Evolutionary conservation across 1,139 yeast species (phyloP).

Genomic region (Diutina siamensis): DNA sequence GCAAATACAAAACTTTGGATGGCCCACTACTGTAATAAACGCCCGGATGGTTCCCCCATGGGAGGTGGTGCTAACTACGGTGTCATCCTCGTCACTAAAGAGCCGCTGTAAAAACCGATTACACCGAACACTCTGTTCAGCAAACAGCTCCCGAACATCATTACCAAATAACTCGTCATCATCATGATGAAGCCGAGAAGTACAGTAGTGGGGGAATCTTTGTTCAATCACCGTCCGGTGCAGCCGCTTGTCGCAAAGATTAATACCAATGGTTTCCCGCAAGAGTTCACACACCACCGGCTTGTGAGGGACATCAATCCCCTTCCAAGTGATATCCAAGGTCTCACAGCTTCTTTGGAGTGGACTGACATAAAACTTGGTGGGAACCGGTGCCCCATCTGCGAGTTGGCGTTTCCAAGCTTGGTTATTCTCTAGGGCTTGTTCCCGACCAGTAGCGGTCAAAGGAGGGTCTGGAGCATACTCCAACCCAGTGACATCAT

Average conservation of each 20-base stretch:
- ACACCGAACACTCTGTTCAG: constrained; percentile 40
- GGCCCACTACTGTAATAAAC: constrained; percentile 39
- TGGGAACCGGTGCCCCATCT: constrained; percentile 9
- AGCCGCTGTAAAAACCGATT: constrained; percentile 37
- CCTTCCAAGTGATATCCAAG: constrained; percentile 15
- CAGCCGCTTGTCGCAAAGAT: constrained; percentile 20
- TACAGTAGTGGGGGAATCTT: constrained; percentile 23
- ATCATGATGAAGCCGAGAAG: constrained; percentile 31
- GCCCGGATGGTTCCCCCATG: constrained; percentile 55
- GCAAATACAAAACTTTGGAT: constrained; percentile 42
- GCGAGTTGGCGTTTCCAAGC: constrained; percentile 14
- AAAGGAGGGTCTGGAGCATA: constrained; percentile 67
- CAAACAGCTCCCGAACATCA: constrained; percentile 31
- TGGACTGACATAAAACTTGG: constrained; percentile 17
- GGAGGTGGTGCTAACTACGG: constrained; percentile 38
- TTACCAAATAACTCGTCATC: constrained; percentile 33
- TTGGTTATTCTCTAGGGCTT: constrained; percentile 30
- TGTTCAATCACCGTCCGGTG: constrained; percentile 19
- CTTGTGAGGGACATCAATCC: constrained; percentile 6
- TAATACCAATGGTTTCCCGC: constrained; percentile 12
- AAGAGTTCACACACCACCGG: constrained; percentile 9
- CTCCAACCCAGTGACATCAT: constrained; percentile 27
- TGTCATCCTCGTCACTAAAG: constrained; percentile 24
- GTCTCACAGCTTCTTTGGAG: constrained; percentile 16
- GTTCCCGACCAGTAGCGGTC: constrained; percentile 42